phyloP scores from a whole-genome alignment of 257 asterid species.

The Cynanchum wilfordii region DNA sequence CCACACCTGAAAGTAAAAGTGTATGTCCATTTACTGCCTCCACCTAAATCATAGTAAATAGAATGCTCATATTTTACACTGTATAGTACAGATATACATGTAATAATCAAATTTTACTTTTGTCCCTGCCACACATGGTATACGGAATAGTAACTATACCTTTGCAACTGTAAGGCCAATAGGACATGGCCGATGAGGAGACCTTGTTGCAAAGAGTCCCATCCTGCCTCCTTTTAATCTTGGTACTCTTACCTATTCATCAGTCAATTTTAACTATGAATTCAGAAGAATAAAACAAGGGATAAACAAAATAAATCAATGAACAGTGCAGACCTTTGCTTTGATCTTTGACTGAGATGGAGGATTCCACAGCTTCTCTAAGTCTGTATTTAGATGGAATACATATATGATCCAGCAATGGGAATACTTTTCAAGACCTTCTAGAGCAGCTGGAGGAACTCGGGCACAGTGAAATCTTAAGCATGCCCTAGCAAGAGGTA shows the following conservation, averaged over 20 bases:
- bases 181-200: conserved; percentile 99
- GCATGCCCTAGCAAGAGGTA: conserved; percentile 87
- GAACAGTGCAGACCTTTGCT: conserved; percentile 58
- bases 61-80: neutral
- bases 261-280: conserved; percentile 4
- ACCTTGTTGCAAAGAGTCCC: conserved; percentile 94
- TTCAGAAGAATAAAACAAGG: neutral
- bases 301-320: neutral
- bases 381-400: conserved; percentile 86
- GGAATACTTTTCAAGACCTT: conserved; percentile 84
- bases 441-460: conserved; percentile 80
- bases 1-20: conserved; percentile 81
- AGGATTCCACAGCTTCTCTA: conserved; percentile 86
- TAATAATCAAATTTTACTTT: neutral
- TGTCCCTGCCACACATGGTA: neutral
- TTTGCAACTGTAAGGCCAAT: conserved; percentile 96
- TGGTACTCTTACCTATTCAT: conserved; percentile 82
- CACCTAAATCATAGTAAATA: conserved; percentile 41
- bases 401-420: conserved; percentile 94
- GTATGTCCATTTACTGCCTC: conserved; percentile 55
- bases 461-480: conserved; percentile 59
- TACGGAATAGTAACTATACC: conserved; percentile 34
- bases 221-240: conserved; percentile 72
- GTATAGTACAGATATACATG: neutral
- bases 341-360: conserved; percentile 79